Conservation (phyloP, 208 protist genomes). For the Plasmodiophora brassicae region DNA sequence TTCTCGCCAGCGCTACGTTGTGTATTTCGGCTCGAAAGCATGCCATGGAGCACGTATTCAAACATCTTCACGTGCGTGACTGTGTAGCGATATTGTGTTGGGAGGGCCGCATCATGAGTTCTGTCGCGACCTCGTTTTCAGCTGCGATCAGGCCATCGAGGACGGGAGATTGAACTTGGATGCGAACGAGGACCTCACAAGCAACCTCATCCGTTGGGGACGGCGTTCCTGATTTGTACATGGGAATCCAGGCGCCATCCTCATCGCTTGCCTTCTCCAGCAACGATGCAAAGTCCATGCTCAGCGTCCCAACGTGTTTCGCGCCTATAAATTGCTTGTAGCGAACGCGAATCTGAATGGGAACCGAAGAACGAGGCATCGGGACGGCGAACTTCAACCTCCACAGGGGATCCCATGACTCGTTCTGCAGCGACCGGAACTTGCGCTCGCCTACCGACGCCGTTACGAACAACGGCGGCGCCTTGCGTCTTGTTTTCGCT, state of each 20-base stretch:
- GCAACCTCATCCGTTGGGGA: neutral
- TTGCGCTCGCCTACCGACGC: neutral
- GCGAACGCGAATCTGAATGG: neutral
- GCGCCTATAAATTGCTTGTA: neutral
- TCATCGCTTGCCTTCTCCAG: neutral
- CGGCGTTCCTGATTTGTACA: neutral
- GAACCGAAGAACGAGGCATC: neutral
- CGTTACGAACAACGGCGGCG: neutral
- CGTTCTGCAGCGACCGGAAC: neutral
- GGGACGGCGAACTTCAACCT: neutral
- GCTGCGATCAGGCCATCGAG: neutral
- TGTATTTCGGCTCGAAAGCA: too few species aligned
- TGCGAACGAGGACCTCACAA: neutral
- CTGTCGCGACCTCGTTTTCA: neutral
- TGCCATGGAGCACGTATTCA: too few species aligned
- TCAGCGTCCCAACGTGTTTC: neutral
- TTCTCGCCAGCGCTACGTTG: too few species aligned
- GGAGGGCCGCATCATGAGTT: too few species aligned
- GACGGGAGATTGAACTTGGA: neutral
- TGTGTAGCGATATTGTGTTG: too few species aligned
- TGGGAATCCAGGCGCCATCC: neutral
- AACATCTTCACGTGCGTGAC: too few species aligned
- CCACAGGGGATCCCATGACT: slow-evolving; percentile 4
- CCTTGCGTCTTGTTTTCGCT: neutral
- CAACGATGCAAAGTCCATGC: neutral